Evolutionary conservation across 2,329 filamentous ascomycete genomes (phyloP), one percentile per base, ranked within the genome.

Genomic region (Clonostachys byssicola): DNA sequence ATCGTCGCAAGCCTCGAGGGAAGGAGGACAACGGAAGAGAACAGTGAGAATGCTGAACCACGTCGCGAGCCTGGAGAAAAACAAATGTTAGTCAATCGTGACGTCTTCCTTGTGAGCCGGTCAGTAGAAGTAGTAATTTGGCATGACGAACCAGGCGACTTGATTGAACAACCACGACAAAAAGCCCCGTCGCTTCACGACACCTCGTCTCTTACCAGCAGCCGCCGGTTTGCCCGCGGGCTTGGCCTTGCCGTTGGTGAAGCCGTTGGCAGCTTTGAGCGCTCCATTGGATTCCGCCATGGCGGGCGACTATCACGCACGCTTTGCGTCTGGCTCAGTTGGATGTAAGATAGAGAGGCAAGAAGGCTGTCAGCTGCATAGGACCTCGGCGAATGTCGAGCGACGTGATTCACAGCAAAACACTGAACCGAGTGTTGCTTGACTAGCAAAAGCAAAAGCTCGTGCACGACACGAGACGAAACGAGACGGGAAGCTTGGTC

Each of bases 21-120:
- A 81, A 4, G 83, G 73, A 12, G 92, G 92, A 65, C 92, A 99
- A 51, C 86, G 82, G 64, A 99, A 88, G 49, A 92, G 68, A 47
- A 94, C 72, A 20, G 88, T 94, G 51, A 91, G 66, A 53, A 97
- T 83, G 35, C 85, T 78, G 64, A 94, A 95, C 92, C 92, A 99
- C 17, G 89, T 86, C 49, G 85, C 66, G 41, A 96, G 66, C 59
- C 92, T 92, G 52, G 5, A 16, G 35, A 30, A 30, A 30, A 30
- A 13, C 16, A 18, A 13, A n/a, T 23, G 42, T 43, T 33, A 43
- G 42, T 8, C 13, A 16, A 23, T 34, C 30, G 12, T 33, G 13
- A 42, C 23, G 34, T 47, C 47, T 18, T 39, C 36, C 36, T n/a
- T 3, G 23, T 10, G 9, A 30, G 23, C 9, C 17, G 7, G 46